Conservation (phyloP, 345 rosid species). For the Brassica carinata region DNA sequence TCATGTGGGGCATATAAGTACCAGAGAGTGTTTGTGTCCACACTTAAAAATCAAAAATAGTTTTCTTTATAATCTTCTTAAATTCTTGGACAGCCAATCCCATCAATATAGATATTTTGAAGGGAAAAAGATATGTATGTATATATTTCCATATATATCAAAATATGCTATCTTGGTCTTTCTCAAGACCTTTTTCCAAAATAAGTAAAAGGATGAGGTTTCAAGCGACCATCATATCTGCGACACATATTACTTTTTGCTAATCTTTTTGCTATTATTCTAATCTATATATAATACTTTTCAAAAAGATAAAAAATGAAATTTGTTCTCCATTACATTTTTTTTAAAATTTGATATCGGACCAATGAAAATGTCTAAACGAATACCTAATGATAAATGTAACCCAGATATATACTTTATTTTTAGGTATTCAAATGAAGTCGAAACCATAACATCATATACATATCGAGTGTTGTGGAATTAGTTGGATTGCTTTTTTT, state of each 20-base stretch:
- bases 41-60: constrained; percentile 4
- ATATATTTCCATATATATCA: constrained; percentile 31
- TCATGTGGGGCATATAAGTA: constrained; percentile 1
- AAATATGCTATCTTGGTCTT: constrained; percentile 35
- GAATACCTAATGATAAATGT: not conserved
- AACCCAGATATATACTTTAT: no score
- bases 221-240: constrained; percentile 36
- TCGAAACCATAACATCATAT: not conserved
- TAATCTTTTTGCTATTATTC: not conserved
- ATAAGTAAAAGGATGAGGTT: constrained; percentile 50
- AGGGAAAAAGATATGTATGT: constrained; percentile 27
- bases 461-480: not conserved
- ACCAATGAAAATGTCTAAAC: no score
- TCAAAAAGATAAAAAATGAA: not conserved
- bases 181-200: constrained; percentile 48
- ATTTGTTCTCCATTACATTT: not conserved
- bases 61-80: not conserved
- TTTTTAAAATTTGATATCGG: not conserved
- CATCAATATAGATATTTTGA: constrained; percentile 23
- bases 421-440: not conserved
- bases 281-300: not conserved
- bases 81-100: constrained; percentile 22
- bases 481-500: no score
- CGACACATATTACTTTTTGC: constrained; percentile 35
- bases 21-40: constrained; percentile 36